These are phyloP conservation scores for Malassezia brasiliensis DNA, from an alignment of 1,284 basidiomycete genomes.

Conservation along the genomic window DNA sequence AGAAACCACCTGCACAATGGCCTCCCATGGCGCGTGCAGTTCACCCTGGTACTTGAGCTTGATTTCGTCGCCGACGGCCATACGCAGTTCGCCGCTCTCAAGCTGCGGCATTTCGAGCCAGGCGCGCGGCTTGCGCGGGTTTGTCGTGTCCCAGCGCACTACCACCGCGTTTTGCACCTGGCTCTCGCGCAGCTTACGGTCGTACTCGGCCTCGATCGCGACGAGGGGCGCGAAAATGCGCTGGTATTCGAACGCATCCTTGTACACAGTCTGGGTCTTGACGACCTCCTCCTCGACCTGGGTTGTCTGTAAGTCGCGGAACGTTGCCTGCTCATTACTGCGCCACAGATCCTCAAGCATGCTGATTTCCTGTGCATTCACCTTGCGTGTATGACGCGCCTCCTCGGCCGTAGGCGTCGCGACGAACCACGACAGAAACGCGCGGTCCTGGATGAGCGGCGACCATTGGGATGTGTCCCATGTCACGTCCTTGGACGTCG, in stretches of 20 bases:
- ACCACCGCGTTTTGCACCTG: slow-evolving; percentile 95
- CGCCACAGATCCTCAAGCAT: slow-evolving; percentile 96
- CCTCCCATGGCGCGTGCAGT: slow-evolving; percentile 72
- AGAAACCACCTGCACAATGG: slow-evolving; percentile 71
- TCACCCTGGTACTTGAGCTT: slow-evolving; percentile 75
- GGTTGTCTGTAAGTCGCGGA: slow-evolving; percentile 54
- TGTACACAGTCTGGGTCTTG: slow-evolving; percentile 67
- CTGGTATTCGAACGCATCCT: slow-evolving; percentile 98
- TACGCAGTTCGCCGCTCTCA: slow-evolving; percentile 90
- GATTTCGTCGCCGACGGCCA: slow-evolving; percentile 94
- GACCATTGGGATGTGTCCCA: slow-evolving; percentile 99
- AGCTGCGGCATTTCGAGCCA: slow-evolving; percentile 94
- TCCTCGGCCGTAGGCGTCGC: slow-evolving; percentile 92
- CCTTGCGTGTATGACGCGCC: slow-evolving; percentile 84
- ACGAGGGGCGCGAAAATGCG: slow-evolving; percentile 97
- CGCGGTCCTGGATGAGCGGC: slow-evolving; percentile 92
- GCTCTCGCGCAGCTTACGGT: slow-evolving; percentile 91
- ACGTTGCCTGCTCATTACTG: slow-evolving; percentile 82
- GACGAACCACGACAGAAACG: slow-evolving; percentile 96
- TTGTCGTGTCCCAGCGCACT: slow-evolving; percentile 91
- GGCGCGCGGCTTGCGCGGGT: slow-evolving; percentile 58
- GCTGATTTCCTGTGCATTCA: slow-evolving; percentile 92
- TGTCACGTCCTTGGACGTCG: slow-evolving; percentile 80
- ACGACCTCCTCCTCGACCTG: slow-evolving; percentile 88
- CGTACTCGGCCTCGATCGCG: slow-evolving; percentile 99